Conservation (phyloP, 306 rosid genomes). For the Mucuna pruriens region DNA sequence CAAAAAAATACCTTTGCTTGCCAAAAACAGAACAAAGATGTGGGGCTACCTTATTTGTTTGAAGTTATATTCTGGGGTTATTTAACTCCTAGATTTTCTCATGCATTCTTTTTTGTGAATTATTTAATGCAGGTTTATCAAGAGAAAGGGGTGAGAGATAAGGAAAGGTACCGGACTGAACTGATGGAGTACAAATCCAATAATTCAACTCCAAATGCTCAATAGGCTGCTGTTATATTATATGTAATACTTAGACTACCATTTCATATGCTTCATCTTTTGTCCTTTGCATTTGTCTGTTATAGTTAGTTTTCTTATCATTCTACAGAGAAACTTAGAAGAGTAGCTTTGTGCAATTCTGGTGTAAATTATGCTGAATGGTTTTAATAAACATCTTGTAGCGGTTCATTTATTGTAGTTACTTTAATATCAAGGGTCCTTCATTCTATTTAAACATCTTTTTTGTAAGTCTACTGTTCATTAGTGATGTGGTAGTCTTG, state of each 20-base stretch:
- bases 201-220: conserved; percentile 36
- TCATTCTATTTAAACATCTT: conserved; percentile 7
- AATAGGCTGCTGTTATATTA: conserved; percentile 45
- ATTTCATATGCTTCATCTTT: conserved; percentile 7
- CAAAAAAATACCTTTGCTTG: background rate
- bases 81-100: conserved; percentile 8
- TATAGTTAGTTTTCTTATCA: conserved; percentile 2
- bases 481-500: background rate
- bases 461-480: background rate
- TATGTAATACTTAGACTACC: conserved; percentile 7
- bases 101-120: background rate
- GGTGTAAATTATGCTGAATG: conserved; percentile 39
- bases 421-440: background rate
- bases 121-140: conserved; percentile 65
- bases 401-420: conserved; percentile 5
- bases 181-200: conserved; percentile 65
- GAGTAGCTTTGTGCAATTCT: conserved; percentile 24
- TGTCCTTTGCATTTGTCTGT: conserved; percentile 1
- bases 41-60: background rate
- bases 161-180: conserved; percentile 72
- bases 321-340: conserved; percentile 23
- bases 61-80: background rate
- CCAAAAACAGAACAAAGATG: conserved; percentile 1
- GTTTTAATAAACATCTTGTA: conserved; percentile 14
- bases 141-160: conserved; percentile 73